phyloP scores from a whole-genome alignment of 371 early-diverging fungal genomes.

The Parasitella parasitica region DNA sequence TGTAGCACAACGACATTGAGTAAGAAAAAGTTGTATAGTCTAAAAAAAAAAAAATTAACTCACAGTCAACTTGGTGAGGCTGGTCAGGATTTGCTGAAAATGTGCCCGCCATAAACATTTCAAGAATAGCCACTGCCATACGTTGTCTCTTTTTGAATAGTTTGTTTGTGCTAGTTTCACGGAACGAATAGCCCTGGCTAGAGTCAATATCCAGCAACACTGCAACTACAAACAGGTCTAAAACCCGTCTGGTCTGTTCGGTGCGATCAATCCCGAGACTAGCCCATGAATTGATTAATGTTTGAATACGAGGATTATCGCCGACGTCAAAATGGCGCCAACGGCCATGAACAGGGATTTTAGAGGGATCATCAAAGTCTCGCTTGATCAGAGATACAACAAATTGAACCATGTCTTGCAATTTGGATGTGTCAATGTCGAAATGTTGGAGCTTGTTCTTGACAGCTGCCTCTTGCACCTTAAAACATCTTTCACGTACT shows the following conservation, averaged over 20 bases:
- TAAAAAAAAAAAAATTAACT: background rate
- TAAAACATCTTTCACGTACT: conserved; percentile 73
- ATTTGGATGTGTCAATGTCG: conserved; percentile 61
- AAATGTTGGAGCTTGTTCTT: conserved; percentile 66
- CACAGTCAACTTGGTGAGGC: conserved; percentile 76
- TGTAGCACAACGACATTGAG: background rate
- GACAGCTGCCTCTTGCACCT: conserved; percentile 64
- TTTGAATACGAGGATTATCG: conserved; percentile 52
- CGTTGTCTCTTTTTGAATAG: conserved; percentile 74
- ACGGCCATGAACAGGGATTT: conserved; percentile 83
- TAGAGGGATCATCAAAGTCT: conserved; percentile 52
- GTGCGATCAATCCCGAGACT: conserved; percentile 40
- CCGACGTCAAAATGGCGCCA: conserved; percentile 86
- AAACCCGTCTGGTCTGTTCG: conserved; percentile 69
- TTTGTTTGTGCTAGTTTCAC: conserved; percentile 51
- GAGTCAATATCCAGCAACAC: conserved; percentile 89
- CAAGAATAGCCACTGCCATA: conserved; percentile 78
- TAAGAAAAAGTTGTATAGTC: background rate
- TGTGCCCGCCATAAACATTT: conserved; percentile 79
- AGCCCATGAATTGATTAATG: conserved; percentile 50
- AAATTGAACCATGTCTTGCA: conserved; percentile 67
- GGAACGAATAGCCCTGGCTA: conserved; percentile 71
- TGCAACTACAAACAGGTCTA: conserved; percentile 85
- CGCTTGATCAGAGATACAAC: conserved; percentile 73
- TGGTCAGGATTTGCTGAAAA: conserved; percentile 67